Conservation (phyloP, 2,329 filamentous ascomycete genomes). For the Monosporascus sp. region DNA sequence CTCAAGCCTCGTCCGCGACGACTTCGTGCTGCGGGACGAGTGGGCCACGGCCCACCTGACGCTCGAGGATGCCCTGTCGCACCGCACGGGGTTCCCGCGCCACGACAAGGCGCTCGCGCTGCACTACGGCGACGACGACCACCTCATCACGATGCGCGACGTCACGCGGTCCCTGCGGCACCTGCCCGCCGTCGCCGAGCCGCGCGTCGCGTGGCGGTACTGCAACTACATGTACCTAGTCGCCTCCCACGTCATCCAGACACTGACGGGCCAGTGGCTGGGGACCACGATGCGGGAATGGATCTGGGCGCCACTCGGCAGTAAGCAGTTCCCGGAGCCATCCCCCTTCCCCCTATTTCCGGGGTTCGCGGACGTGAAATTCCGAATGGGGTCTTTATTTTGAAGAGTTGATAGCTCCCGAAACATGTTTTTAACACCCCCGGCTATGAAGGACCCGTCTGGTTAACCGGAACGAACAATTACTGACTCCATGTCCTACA, state of each 20-base stretch:
- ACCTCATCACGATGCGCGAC: constrained; percentile 29
- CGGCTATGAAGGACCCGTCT: too few relatives aligned
- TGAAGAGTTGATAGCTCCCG: too few relatives aligned
- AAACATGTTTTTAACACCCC: too few relatives aligned
- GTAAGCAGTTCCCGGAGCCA: too few relatives aligned
- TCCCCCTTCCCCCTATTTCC: too few relatives aligned
- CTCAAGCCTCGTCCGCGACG: constrained; percentile 39
- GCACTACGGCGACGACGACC: constrained; percentile 26
- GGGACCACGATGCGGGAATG: constrained; percentile 32
- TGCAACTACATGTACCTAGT: constrained; percentile 48
- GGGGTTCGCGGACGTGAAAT: too few relatives aligned
- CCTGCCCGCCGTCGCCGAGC: constrained; percentile 37
- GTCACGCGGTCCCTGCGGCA: constrained; percentile 36
- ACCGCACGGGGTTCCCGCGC: constrained; percentile 44
- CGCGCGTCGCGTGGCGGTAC: constrained; percentile 43
- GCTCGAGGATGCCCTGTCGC: constrained; percentile 47
- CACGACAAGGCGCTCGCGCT: constrained; percentile 32
- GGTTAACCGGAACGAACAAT: too few relatives aligned
- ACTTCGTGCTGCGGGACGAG: constrained; percentile 40
- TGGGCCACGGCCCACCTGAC: constrained; percentile 41
- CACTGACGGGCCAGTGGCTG: constrained; percentile 32
- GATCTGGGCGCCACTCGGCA: constrained; percentile 40
- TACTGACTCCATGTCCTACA: too few relatives aligned
- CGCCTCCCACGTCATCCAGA: constrained; percentile 40
- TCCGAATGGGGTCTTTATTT: too few relatives aligned